Evolutionary conservation across 73 alveolate species (phyloP), one percentile per base, ranked within the genome.

Genomic region (Paramecium sonneborni): DNA sequence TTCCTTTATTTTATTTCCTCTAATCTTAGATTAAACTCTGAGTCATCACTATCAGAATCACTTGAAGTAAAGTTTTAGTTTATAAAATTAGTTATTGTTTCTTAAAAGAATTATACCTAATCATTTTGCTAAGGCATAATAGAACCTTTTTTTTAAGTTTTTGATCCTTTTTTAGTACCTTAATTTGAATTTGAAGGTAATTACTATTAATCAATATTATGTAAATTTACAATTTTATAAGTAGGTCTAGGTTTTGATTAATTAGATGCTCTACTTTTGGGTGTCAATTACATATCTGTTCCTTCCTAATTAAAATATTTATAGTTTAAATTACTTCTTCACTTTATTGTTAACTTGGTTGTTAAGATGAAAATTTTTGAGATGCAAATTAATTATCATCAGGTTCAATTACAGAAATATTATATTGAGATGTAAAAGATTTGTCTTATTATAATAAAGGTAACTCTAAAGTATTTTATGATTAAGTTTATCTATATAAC

Each of bases 11-110:
- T 62, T 5, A 62, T 30, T 11, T 62, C 84, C 24, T 62, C 84
- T 30, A 62, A 32, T 62, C 30, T 62, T 5, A 62, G 5, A 12
- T 62, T 62, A 62, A 23, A 26, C 20, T 62, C 84, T 30, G 84
- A 62, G 24, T 62, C 84, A 62, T 62, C 84, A 30, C 84, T 62
- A 12, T 62, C 84, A 3, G 84, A 62, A 3, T 62, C 84, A 32
- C 84, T 62, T 11, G 84, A 62, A 30, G 48, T 26, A 26, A 62
- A 62, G 26, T 62, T 62, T 12, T 26, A 26, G 24, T 62, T 62
- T 43, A 62, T 62, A 62, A 62, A 62, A 1, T 62, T 62, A 14
- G 84, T 26, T 62, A 62, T 62, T 3, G 84, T 62, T 26, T 62
- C 84, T 32, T 62, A 62, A 62, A 62, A 24, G 84, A 62, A 62